These are phyloP conservation scores for Collybiopsis luxurians DNA, from an alignment of 768 basidiomycete species.

Conservation along the genomic window DNA sequence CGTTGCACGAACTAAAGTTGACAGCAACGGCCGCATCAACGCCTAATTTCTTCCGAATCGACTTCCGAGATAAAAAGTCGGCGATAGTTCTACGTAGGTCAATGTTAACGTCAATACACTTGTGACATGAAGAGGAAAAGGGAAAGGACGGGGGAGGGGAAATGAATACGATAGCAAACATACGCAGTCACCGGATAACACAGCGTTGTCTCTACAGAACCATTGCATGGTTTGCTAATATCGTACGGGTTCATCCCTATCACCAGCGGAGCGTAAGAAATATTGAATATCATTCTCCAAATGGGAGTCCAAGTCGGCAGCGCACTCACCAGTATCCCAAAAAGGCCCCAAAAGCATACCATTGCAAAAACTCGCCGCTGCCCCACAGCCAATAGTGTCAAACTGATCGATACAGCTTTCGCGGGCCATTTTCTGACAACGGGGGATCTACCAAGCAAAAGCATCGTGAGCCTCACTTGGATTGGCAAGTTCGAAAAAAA, in stretches of 20 bases:
- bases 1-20: conserved; percentile 60
- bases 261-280: no score
- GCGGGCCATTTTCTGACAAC: conserved; percentile 59
- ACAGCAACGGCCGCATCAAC: conserved; percentile 26
- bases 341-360: conserved; percentile 43
- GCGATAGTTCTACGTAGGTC: background rate
- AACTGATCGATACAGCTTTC: conserved; percentile 61
- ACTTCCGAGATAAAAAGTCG: conserved; percentile 20
- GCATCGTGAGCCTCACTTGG: no score
- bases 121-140: background rate
- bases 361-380: conserved; percentile 66
- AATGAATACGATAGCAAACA: no score
- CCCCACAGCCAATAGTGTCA: conserved; percentile 66
- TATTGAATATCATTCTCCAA: background rate
- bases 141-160: no score
- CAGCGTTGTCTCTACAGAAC: conserved; percentile 16
- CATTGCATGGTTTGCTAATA: conserved; percentile 33
- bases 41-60: conserved; percentile 34
- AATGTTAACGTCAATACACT: background rate
- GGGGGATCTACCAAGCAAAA: conserved; percentile 47
- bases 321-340: conserved; percentile 43
- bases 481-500: no score
- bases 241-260: conserved; percentile 52
- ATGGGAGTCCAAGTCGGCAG: no score
- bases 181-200: conserved; percentile 31